phyloP scores from a whole-genome alignment of 805 yeast species.

The Pichia deserticola region DNA sequence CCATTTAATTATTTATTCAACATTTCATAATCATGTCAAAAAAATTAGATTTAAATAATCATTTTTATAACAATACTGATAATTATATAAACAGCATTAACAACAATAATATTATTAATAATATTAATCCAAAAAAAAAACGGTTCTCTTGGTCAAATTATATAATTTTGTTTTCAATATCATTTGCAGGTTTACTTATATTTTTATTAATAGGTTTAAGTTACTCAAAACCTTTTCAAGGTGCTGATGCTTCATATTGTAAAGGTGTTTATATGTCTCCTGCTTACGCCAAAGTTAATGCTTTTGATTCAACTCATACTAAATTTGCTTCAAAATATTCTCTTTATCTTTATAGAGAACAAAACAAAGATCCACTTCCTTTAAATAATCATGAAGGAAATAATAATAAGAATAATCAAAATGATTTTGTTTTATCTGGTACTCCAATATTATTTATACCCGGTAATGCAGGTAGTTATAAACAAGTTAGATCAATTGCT shows the following conservation, averaged over 20 bases:
- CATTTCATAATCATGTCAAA: no score
- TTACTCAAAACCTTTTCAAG: slow-evolving; percentile 26
- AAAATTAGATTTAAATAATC: no score
- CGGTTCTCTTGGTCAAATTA: neutral
- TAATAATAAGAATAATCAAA: slow-evolving; percentile 18
- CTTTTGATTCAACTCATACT: slow-evolving; percentile 65
- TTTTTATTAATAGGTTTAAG: slow-evolving; percentile 22
- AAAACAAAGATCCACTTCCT: slow-evolving; percentile 56
- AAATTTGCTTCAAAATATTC: slow-evolving; percentile 74
- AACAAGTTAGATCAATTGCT: slow-evolving; percentile 89
- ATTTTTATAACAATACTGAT: no score
- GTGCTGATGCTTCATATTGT: slow-evolving; percentile 49
- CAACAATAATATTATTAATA: neutral
- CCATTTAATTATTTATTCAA: no score
- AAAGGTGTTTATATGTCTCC: slow-evolving; percentile 74
- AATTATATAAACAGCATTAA: no score
- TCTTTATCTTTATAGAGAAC: slow-evolving; percentile 82
- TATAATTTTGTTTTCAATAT: neutral
- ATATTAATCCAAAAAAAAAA: neutral
- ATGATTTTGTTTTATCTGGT: slow-evolving; percentile 40
- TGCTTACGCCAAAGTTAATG: slow-evolving; percentile 65
- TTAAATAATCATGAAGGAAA: no score
- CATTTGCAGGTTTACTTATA: slow-evolving; percentile 20
- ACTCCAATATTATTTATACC: slow-evolving; percentile 91
- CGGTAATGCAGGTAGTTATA: slow-evolving; percentile 93